These are phyloP conservation scores for Volvox carteri DNA, from an alignment of 163 green algal species.

Conservation along the genomic window DNA sequence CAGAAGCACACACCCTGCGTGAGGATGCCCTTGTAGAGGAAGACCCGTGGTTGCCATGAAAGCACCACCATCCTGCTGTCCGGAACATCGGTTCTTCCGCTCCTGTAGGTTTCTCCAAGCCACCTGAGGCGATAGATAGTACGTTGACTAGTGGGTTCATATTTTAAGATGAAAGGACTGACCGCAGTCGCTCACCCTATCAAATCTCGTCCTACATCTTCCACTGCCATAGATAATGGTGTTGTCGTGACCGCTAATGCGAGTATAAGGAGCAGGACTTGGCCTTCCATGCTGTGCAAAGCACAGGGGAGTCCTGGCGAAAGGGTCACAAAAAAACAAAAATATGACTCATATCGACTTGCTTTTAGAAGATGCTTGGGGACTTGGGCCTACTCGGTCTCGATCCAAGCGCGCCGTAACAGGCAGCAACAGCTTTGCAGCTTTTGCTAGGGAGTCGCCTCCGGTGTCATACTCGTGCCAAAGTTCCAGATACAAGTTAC, in stretches of 20 bases:
- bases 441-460: no score
- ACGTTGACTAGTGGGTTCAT: no score
- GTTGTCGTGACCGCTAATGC: not conserved
- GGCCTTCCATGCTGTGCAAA: not conserved
- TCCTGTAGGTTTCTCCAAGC: constrained; percentile 38
- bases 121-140: not conserved
- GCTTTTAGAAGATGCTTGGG: not conserved
- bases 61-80: constrained; percentile 46
- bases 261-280: not conserved
- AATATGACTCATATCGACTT: not conserved
- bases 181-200: constrained; percentile 24
- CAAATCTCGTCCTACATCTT: constrained; percentile 21
- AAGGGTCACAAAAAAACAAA: not conserved
- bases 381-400: not conserved
- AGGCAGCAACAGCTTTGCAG: not conserved
- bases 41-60: constrained; percentile 25
- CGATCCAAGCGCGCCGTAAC: not conserved
- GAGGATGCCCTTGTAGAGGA: constrained; percentile 49
- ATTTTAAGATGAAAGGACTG: no score
- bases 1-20: not conserved
- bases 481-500: not conserved
- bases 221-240: not conserved
- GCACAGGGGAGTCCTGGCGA: not conserved
- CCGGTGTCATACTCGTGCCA: not conserved
- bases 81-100: not conserved